A percentile compares a stretch with the other conserved stretches of the same genome.
phyloP scores from a whole-genome alignment of 208 protist species.

The Trypanosoma vivax region DNA sequence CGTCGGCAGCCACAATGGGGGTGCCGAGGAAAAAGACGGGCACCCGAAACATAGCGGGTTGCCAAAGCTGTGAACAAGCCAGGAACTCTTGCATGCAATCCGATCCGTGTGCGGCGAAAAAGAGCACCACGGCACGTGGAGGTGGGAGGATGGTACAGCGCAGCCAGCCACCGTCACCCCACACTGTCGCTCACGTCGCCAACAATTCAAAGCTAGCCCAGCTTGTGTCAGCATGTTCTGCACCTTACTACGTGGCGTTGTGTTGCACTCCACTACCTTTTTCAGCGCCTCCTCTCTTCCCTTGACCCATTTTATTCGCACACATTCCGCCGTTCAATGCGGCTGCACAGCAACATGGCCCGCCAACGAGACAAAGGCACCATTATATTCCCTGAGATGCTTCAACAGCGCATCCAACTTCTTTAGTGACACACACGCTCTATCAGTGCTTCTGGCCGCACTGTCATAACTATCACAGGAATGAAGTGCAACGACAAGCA shows the following conservation, averaged over 20 bases:
- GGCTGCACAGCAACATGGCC: constrained; percentile 7
- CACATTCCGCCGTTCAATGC: not conserved
- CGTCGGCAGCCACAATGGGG: not conserved
- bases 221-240: constrained; percentile 10
- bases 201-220: not conserved
- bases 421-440: not conserved
- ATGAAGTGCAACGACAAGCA: constrained; percentile 1
- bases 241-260: not conserved
- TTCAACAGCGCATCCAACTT: constrained; percentile 6
- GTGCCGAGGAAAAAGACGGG: constrained; percentile 14
- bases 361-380: constrained; percentile 7
- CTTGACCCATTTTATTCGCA: not conserved
- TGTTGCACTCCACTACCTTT: not conserved
- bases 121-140: constrained; percentile 2
- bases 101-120: constrained; percentile 4
- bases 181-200: constrained; percentile 4
- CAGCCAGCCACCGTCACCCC: not conserved
- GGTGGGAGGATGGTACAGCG: not conserved
- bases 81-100: not conserved
- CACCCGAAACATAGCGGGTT: constrained; percentile 5
- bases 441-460: not conserved
- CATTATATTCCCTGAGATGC: not conserved
- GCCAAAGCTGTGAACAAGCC: not conserved
- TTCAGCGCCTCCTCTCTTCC: not conserved
- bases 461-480: not conserved